A percentile compares a stretch with the other conserved stretches of the same genome.
These are phyloP conservation scores for Fusarium burgessii DNA, from an alignment of 2,329 filamentous ascomycete species.

Conservation along the genomic window DNA sequence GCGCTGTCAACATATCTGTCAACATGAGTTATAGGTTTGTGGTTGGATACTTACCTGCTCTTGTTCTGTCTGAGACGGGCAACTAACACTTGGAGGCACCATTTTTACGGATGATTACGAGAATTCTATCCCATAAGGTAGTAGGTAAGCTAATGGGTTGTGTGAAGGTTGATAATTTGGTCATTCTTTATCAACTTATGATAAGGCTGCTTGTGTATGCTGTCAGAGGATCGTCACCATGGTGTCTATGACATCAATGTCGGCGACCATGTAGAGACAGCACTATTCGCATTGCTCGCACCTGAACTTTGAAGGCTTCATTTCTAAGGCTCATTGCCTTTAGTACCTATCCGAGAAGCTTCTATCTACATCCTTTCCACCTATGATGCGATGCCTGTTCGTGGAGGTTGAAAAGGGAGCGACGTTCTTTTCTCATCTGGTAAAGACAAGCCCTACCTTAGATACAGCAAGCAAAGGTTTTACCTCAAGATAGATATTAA, in stretches of 20 bases:
- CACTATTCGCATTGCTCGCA: neutral
- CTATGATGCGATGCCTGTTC: no score
- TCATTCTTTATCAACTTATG: neutral
- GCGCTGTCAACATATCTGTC: neutral
- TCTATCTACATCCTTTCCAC: neutral
- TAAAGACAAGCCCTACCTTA: no score
- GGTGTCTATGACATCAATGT: conserved; percentile 18
- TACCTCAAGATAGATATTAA: no score
- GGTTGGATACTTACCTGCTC: conserved; percentile 1
- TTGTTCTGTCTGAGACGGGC: conserved; percentile 15
- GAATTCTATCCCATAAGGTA: neutral
- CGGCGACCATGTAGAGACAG: neutral
- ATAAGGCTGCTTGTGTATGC: neutral
- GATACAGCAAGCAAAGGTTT: no score
- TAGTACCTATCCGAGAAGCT: neutral
- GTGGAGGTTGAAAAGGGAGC: no score
- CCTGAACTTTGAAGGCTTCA: neutral
- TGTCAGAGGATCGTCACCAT: conserved; percentile 22
- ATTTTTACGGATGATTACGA: neutral
- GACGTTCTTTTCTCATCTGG: no score
- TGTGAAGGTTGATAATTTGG: neutral
- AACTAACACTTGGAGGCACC: conserved; percentile 7
- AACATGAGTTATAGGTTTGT: neutral
- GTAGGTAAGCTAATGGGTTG: no score
- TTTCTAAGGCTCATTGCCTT: neutral